Base-by-base conservation (phyloP, 768 basidiomycete species). In the Rhodotorula paludigena region DNA sequence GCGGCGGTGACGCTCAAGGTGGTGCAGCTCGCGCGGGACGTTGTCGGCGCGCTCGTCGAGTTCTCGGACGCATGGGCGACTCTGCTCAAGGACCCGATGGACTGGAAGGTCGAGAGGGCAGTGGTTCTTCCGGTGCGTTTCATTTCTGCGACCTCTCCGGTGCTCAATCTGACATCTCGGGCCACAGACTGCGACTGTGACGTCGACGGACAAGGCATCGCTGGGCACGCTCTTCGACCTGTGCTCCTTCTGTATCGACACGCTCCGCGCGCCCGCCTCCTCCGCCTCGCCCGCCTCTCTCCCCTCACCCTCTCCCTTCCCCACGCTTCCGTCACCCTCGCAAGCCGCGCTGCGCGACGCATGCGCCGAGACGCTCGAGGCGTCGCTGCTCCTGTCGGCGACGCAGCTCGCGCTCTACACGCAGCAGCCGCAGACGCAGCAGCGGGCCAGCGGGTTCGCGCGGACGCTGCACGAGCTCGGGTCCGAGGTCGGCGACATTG, bases 161-260 rank as follows among this genome's bases (percentile, higher is more conserved):
- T 20, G 18, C 36, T 64, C 32, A 33, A 38, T 12, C 41, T 5
- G 15, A 21, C 28, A 6, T 11, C 60, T 57, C 49, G n/a, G n/a
- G n/a, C n/a, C 57, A 62, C 71, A 94, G 91, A 89, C 89, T 75
- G 87, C 89, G 8, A 92, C 90, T 74, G 86, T 91, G 9, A 87
- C 90, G 4, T 81, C 88, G 0, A 85, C 86, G 21, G 91, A 92
- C 72, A 86, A 88, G 12, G 85, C 90, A 0, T 92, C 91, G 0
- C 79, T 92, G 60, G 91, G 92, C 25, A 92, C 92, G 0, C 78
- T 94, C 12, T 82, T 92, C n/a, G 91, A 93, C 78, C 79, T 92
- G 8, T 89, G 85, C 3, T 89, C 87, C 63, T 85, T 85, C 66
- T 85, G 87, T 1, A 80, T 89, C 42, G 90, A 92, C 69, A 82